Evolutionary conservation across 148 eudicot genomes (phyloP).

Genomic region (Arctostaphylos glauca): DNA sequence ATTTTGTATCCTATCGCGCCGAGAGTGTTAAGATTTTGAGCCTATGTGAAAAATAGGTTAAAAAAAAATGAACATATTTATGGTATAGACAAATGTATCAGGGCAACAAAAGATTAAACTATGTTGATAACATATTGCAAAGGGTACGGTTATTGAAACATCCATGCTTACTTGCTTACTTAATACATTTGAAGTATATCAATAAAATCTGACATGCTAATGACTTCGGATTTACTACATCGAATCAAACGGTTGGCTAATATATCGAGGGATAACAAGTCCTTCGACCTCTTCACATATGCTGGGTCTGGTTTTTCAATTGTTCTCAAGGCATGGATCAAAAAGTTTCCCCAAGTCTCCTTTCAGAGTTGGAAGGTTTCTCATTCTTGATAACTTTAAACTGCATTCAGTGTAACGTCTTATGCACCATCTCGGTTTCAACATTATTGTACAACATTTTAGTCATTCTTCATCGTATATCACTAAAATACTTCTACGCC

Average conservation of each 20-base stretch:
- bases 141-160: background rate
- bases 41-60: background rate
- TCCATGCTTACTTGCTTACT: background rate
- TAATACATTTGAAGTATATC: background rate
- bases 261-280: background rate
- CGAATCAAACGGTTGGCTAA: background rate
- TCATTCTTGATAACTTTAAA: background rate
- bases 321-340: background rate
- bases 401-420: background rate
- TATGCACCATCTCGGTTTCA: background rate
- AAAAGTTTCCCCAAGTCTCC: background rate
- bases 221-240: background rate
- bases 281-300: background rate
- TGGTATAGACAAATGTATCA: background rate
- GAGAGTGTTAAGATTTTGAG: background rate
- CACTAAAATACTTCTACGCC: background rate
- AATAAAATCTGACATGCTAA: background rate
- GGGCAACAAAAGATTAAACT: background rate
- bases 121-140: background rate
- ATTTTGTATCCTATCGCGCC: background rate
- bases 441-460: background rate
- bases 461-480: background rate
- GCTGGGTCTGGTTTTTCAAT: background rate
- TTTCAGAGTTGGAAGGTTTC: background rate
- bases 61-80: background rate